Conservation (phyloP, 208 protist species). For the Trypanosoma theileri region DNA sequence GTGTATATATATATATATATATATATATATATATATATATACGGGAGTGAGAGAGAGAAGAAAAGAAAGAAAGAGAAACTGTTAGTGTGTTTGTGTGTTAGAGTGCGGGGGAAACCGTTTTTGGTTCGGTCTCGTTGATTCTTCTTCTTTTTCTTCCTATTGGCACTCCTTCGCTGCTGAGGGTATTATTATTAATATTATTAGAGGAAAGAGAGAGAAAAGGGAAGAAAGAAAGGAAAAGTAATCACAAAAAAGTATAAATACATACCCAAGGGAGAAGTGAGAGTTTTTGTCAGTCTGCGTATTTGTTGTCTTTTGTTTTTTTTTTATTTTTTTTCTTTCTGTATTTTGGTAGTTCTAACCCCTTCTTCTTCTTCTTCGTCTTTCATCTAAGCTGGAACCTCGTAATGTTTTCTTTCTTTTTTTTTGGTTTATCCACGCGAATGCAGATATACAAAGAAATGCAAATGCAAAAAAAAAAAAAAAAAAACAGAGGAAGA, state of each 20-base stretch:
- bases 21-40: too few relatives aligned
- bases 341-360: background rate
- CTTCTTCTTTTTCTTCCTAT: too few relatives aligned
- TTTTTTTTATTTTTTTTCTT: background rate
- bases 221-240: constrained; percentile 2
- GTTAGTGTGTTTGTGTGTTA: too few relatives aligned
- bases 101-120: too few relatives aligned
- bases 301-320: background rate
- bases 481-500: constrained; percentile 20
- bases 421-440: background rate
- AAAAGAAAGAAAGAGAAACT: too few relatives aligned
- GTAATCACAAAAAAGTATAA: background rate
- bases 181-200: too few relatives aligned
- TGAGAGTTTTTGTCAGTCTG: background rate
- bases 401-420: background rate
- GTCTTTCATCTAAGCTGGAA: background rate
- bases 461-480: background rate
- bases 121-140: too few relatives aligned
- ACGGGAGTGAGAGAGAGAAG: too few relatives aligned
- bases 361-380: background rate
- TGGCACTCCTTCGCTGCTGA: too few relatives aligned
- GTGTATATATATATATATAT: too few relatives aligned
- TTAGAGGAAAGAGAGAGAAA: constrained; percentile 11
- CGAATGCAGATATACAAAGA: background rate
- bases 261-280: background rate